These are phyloP conservation scores for Ophiognomonia clavigignenti-juglandacearum DNA, from an alignment of 2,329 filamentous ascomycete species.

Conservation along the genomic window DNA sequence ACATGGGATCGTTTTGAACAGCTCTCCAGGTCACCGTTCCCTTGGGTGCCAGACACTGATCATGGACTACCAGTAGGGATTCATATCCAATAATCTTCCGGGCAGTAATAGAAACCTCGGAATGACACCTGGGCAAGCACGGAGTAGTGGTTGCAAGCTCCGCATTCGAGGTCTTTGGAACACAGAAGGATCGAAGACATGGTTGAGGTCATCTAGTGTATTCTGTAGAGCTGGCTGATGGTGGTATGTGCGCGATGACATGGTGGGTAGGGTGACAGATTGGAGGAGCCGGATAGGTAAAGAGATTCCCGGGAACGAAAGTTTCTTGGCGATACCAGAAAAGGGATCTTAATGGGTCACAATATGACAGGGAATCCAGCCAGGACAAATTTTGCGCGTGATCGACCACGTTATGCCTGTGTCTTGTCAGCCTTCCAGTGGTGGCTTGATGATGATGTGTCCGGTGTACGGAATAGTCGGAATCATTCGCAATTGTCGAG, in stretches of 20 bases:
- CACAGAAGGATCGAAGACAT: too few species aligned
- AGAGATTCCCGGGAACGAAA: background rate
- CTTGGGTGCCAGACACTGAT: too few species aligned
- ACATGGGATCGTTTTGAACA: too few species aligned
- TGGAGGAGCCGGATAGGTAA: background rate
- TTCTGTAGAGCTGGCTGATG: background rate
- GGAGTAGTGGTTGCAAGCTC: too few species aligned
- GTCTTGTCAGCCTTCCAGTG: background rate
- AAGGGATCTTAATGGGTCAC: background rate
- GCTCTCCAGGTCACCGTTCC: too few species aligned
- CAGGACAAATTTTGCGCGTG: background rate
- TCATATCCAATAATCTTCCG: too few species aligned
- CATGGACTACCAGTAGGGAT: too few species aligned
- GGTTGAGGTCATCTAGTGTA: too few species aligned
- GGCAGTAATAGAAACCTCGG: too few species aligned
- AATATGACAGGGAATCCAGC: constrained; percentile 1
- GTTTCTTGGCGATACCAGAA: background rate
- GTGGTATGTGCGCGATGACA: background rate
- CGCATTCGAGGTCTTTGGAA: too few species aligned
- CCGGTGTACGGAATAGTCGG: too few species aligned
- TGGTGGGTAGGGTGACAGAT: background rate
- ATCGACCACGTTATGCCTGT: background rate
- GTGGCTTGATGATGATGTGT: background rate
- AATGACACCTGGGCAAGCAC: too few species aligned
- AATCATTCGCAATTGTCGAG: background rate